A percentile compares a stretch with the other conserved stretches of the same genome.
Evolutionary conservation across 2,329 filamentous ascomycete species (phyloP).

Genomic region (Aspergillus sp.): DNA sequence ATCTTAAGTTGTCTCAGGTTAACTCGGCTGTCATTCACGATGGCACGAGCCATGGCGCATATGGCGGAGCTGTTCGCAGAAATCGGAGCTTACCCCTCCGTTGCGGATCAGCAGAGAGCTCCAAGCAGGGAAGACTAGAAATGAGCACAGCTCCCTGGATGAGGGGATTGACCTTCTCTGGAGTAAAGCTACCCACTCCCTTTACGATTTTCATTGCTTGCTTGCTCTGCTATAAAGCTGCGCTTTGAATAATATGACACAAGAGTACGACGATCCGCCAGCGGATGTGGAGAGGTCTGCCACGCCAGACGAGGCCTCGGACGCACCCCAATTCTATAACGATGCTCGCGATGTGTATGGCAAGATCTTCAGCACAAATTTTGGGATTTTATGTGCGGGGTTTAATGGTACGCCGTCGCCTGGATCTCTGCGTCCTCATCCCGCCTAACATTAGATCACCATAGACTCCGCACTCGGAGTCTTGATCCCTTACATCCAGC

Average conservation of each 20-base stretch:
- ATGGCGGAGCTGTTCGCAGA: background rate
- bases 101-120: background rate
- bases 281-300: slow-evolving; percentile 8
- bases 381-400: slow-evolving; percentile 24
- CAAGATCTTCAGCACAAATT: slow-evolving; percentile 29
- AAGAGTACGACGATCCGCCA: slow-evolving; percentile 7
- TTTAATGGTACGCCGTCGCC: slow-evolving; percentile 25
- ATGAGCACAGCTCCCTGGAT: background rate
- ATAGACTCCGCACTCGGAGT: slow-evolving; percentile 29
- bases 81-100: background rate
- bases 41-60: background rate
- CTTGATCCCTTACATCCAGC: slow-evolving; percentile 31
- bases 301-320: slow-evolving; percentile 5
- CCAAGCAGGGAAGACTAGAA: background rate
- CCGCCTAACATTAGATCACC: background rate
- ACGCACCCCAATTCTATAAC: slow-evolving; percentile 14
- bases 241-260: background rate
- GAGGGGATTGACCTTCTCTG: background rate
- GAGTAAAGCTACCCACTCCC: background rate
- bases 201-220: background rate
- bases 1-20: background rate
- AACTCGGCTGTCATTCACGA: background rate
- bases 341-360: slow-evolving; percentile 25
- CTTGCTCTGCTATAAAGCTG: background rate
- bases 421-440: background rate